A percentile compares a stretch with the other conserved stretches of the same genome.
These are phyloP conservation scores for Anacardium occidentale DNA, from an alignment of 345 rosid genomes.

Conservation along the genomic window DNA sequence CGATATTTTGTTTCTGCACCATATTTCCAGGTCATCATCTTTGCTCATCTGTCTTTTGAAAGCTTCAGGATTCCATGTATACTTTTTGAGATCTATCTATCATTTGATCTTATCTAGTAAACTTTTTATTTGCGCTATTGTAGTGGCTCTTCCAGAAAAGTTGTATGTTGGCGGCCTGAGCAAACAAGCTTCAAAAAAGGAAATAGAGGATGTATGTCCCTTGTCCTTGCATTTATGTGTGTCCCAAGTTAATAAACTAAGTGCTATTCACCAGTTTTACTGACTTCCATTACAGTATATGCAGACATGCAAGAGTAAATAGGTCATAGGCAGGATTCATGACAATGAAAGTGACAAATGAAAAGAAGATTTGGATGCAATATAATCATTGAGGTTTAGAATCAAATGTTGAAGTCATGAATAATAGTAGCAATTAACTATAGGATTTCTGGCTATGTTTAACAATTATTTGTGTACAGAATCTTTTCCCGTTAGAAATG, in stretches of 20 bases:
- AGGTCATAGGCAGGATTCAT: neutral
- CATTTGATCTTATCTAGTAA: slow-evolving; percentile 13
- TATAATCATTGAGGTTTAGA: neutral
- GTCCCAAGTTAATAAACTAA: slow-evolving; percentile 2
- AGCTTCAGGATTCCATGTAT: neutral
- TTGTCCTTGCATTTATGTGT: slow-evolving; percentile 13
- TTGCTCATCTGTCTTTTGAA: neutral
- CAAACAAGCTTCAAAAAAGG: slow-evolving; percentile 62
- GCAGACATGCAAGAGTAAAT: neutral
- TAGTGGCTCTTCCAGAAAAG: slow-evolving; percentile 52
- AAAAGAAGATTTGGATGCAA: neutral
- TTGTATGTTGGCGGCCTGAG: slow-evolving; percentile 71
- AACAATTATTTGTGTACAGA: neutral
- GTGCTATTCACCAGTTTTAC: neutral
- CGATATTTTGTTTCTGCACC: slow-evolving; percentile 3
- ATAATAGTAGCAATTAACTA: neutral
- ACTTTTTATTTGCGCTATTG: slow-evolving; percentile 10
- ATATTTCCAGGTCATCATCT: neutral
- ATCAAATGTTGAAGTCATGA: neutral
- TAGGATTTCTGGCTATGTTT: neutral
- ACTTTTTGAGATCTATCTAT: neutral
- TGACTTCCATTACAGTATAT: neutral
- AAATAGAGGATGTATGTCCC: slow-evolving; percentile 64
- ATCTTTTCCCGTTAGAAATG: neutral
- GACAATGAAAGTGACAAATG: neutral